Percentiles rank a stretch among this genome's conserved stretches.
Evolutionary conservation across 371 early-diverging fungal genomes (phyloP).

Genomic region (Entomophthora muscae): DNA sequence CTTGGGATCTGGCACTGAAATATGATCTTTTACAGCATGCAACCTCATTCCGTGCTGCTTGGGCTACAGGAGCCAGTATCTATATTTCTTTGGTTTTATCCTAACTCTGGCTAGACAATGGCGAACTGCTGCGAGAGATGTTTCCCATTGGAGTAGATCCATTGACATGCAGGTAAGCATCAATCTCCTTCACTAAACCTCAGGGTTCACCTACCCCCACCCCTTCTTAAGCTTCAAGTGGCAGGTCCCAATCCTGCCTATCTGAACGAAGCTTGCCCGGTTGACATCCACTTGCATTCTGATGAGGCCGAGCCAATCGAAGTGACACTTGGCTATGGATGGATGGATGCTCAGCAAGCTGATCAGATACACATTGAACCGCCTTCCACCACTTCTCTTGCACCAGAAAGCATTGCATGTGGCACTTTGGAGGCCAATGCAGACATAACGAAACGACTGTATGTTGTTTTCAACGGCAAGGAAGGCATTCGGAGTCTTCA

Average conservation of each 20-base stretch:
- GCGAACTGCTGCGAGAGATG: neutral
- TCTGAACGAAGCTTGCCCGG: neutral
- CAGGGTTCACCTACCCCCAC: neutral
- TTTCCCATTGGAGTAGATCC: neutral
- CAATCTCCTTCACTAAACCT: neutral
- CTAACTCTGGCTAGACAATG: too few relatives aligned
- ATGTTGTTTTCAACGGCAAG: neutral
- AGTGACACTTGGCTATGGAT: neutral
- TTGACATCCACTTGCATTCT: neutral
- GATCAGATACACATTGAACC: neutral
- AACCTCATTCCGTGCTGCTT: too few relatives aligned
- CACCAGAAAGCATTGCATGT: neutral
- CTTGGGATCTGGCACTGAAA: neutral
- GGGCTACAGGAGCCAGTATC: too few relatives aligned
- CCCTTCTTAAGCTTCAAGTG: neutral
- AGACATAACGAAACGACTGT: neutral
- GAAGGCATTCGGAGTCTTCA: neutral
- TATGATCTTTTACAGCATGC: too few relatives aligned
- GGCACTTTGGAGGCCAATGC: neutral
- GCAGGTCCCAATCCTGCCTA: neutral
- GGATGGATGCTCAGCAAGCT: neutral
- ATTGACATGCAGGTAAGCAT: neutral
- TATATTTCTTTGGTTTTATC: too few relatives aligned
- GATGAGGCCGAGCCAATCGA: neutral
- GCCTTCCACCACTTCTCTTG: neutral